Base-by-base conservation (phyloP, 1,284 basidiomycete species). In the Cryptococcus sp. region DNA sequence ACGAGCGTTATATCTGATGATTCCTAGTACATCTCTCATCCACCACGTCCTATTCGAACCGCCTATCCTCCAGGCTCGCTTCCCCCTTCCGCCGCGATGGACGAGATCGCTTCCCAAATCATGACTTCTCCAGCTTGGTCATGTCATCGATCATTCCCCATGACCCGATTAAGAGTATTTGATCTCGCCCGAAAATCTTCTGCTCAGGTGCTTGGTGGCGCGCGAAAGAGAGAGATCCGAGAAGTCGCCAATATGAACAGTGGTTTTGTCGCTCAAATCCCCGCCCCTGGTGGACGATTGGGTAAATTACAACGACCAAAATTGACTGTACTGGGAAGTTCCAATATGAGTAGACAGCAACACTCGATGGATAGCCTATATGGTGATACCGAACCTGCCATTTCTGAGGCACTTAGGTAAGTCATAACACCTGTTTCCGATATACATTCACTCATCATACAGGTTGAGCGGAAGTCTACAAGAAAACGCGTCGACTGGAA, bases 51-150 rank as follows among this genome's bases (percentile, higher is more conserved):
- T 4, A 55, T 68, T 10, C 42, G 56, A 31, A 56, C 54, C 5
- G 45, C 63, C 5, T 74, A 71, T 45, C 70, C 71, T 10, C 72
- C 72, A 14, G 65, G 65, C 7, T 66, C 68, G 2, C 61, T 74
- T 3, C 71, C 71, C 3, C 72, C 72, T 13, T 49, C 72, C 5
- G 61, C 49, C 10, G 68, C 66, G 23, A 58, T 74, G 13, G 71
- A 72, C 50, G 66, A 68, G 43, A 62, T 74, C 36, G 64, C 70
- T 13, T 53, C 59, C 11, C 63, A 66, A 35, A 54, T 70, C 45
- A 38, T 64, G 31, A n/a, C 46, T 4, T 46, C 43, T 31, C 57
- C 50, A 30, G 6, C 46, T 44, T 43, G 51, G 45, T 50, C 45
- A 32, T 68, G 67, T 65, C 36, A n/a, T 8, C 72, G 70, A 44